Evolutionary conservation across 1,284 basidiomycete species (phyloP).

Genomic region (Jaminaea rosea): DNA sequence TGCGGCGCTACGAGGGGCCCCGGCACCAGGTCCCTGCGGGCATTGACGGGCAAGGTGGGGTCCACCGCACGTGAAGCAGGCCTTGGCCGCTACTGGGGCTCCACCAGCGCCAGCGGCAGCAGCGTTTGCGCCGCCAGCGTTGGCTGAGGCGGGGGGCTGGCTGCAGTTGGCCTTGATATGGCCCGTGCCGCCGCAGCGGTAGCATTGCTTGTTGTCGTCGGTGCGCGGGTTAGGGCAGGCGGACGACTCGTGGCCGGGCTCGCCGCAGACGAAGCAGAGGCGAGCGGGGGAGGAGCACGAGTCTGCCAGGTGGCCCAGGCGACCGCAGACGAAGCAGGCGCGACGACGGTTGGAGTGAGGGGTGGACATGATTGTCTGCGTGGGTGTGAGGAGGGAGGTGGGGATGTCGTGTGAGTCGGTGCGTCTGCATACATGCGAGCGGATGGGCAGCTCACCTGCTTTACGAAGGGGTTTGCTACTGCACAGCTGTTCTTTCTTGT

Average conservation of each 20-base stretch:
- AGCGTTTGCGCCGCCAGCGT: constrained; percentile 1
- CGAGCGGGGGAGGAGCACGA: neutral
- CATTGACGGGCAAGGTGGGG: constrained; percentile 11
- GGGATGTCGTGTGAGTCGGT: too few relatives aligned
- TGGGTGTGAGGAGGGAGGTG: too few relatives aligned
- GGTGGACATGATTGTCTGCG: too few relatives aligned
- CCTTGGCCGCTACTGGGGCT: neutral
- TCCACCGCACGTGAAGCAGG: constrained; percentile 8
- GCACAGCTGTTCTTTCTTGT: too few relatives aligned
- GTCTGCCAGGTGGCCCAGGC: neutral
- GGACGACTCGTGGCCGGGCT: constrained; percentile 1
- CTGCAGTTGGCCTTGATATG: constrained; percentile 12
- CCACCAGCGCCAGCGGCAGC: constrained; percentile 2
- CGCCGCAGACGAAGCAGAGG: neutral
- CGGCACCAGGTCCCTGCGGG: constrained; percentile 2
- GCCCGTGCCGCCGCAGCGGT: constrained; percentile 7
- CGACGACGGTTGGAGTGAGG: constrained; percentile 1
- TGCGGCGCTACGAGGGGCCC: neutral
- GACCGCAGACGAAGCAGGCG: constrained; percentile 1
- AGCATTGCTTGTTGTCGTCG: constrained; percentile 9
- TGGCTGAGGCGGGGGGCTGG: constrained; percentile 1
- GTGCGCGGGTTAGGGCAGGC: constrained; percentile 11
- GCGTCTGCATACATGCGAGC: too few relatives aligned
- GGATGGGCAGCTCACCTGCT: too few relatives aligned
- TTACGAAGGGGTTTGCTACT: too few relatives aligned